Percentiles rank a stretch among this genome's conserved stretches.
Conservation (phyloP, 257 asterid genomes). For the Misopates orontium region DNA sequence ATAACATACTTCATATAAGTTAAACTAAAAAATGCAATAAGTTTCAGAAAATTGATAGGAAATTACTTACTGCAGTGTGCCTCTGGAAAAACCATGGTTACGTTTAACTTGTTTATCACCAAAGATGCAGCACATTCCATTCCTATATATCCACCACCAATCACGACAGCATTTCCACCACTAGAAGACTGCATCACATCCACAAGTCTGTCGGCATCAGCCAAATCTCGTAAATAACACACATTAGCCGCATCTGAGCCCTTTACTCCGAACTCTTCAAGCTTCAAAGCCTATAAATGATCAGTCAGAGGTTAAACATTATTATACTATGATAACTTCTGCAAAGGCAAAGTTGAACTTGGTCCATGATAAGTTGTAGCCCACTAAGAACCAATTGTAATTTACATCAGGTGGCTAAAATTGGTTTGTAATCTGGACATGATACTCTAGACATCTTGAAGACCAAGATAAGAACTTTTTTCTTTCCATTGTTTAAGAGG, state of each 20-base stretch:
- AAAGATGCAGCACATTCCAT: conserved; percentile 93
- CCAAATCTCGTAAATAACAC: conserved; percentile 73
- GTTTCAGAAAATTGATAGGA: not conserved
- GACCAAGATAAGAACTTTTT: no score
- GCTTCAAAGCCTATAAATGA: conserved; percentile 66
- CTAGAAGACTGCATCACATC: conserved; percentile 59
- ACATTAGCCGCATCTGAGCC: conserved; percentile 76
- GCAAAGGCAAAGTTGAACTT: no score
- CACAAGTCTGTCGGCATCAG: conserved; percentile 79
- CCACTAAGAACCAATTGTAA: no score
- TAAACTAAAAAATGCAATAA: not conserved
- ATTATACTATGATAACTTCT: no score
- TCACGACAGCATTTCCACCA: conserved; percentile 79
- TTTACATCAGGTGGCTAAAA: no score
- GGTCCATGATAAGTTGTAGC: no score
- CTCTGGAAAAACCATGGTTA: conserved; percentile 89
- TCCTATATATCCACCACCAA: conserved; percentile 93
- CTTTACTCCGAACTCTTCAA: conserved; percentile 89
- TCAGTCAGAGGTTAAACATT: no score
- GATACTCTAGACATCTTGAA: no score
- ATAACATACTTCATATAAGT: no score
- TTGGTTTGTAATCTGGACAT: no score
- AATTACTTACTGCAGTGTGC: conserved; percentile 64
- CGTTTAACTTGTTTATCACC: conserved; percentile 74
- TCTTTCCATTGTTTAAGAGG: no score